A percentile compares a stretch with the other conserved stretches of the same genome.
Evolutionary conservation across 108 stramenopile species (phyloP).

Genomic region (Pinguiococcus pyrenoidosus): DNA sequence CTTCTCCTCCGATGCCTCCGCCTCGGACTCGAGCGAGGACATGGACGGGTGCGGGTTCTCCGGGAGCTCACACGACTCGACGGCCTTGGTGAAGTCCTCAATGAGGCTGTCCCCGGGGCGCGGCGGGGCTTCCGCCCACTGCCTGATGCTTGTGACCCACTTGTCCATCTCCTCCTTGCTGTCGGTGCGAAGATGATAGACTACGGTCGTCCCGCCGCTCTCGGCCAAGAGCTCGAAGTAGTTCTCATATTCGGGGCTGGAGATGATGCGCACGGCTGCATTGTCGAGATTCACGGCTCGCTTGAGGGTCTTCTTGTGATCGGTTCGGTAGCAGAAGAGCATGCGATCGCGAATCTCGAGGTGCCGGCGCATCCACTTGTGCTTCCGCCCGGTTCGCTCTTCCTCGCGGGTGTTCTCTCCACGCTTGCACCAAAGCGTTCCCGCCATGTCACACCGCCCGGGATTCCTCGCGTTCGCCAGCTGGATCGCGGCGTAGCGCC

Average conservation of each 20-base stretch:
- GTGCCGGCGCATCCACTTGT: slow-evolving; percentile 67
- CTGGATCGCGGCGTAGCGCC: slow-evolving; percentile 72
- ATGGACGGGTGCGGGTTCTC: too few relatives aligned
- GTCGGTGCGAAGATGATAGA: slow-evolving; percentile 6
- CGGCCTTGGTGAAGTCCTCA: too few relatives aligned
- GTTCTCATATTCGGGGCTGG: not conserved
- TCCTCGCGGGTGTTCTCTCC: slow-evolving; percentile 2
- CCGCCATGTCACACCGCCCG: slow-evolving; percentile 2
- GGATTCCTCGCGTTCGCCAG: slow-evolving; percentile 36
- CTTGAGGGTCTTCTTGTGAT: slow-evolving; percentile 33
- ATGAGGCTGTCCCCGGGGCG: too few relatives aligned
- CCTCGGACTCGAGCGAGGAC: too few relatives aligned
- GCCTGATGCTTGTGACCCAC: too few relatives aligned
- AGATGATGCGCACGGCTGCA: slow-evolving; percentile 29
- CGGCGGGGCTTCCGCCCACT: too few relatives aligned
- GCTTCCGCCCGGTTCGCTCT: not conserved
- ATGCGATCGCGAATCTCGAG: slow-evolving; percentile 82
- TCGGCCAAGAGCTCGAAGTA: slow-evolving; percentile 15
- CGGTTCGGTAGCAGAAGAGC: slow-evolving; percentile 69
- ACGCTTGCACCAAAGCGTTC: slow-evolving; percentile 9
- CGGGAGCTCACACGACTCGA: too few relatives aligned
- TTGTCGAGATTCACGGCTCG: slow-evolving; percentile 75
- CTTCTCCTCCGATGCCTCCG: too few relatives aligned
- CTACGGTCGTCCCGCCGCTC: not conserved
- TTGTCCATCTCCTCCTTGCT: not conserved